Base-by-base conservation (phyloP, 768 basidiomycete genomes). In the Pholiota conissans region DNA sequence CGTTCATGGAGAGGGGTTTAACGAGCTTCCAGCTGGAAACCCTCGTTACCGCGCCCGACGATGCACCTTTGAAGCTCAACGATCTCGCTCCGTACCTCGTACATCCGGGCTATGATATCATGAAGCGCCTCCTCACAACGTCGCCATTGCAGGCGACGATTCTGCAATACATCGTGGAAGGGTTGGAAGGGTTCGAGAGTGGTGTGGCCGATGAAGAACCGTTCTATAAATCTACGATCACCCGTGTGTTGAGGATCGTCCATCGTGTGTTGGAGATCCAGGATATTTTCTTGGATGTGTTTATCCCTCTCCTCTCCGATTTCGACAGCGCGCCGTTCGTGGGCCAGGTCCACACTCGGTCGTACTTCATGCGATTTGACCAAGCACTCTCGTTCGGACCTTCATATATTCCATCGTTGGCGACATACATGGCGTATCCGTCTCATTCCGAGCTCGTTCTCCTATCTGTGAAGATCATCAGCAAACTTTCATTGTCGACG, bases 41-140 rank as follows among this genome's bases (percentile, higher is more conserved):
- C 2, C 74, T 97, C 16, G 77, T 92, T 22, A 75, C 81, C 7
- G 73, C 76, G 45, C 74, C 76, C 2, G 86, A 90, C 55, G 83
- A 83, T n/a, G 70, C 73, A 5, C 65, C 76, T 16, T 67, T 79
- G 24, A 86, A 78, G 56, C 71, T 73, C 32, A 88, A 90, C 27
- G 66, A 71, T 0, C 70, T 93, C 14, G 63, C 83, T 20, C 80
- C 82, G 18, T 76, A 85, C 28, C 77, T 89, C 9, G 67, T 83
- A 2, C 93, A 97, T 66, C 94, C 96, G 2, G 96, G 95, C 0
- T 93, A 91, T 67, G 90, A 94, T 55, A 75, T 97, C 55, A 84
- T 95, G 73, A 84, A 87, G 42, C 85, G 92, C 3, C 65, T 98
- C 13, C 75, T 98, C 49, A 88, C 87, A 14, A 83, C 82, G 47